phyloP scores from a whole-genome alignment of 148 eudicot genomes.

The Heliamphora exappendiculata region DNA sequence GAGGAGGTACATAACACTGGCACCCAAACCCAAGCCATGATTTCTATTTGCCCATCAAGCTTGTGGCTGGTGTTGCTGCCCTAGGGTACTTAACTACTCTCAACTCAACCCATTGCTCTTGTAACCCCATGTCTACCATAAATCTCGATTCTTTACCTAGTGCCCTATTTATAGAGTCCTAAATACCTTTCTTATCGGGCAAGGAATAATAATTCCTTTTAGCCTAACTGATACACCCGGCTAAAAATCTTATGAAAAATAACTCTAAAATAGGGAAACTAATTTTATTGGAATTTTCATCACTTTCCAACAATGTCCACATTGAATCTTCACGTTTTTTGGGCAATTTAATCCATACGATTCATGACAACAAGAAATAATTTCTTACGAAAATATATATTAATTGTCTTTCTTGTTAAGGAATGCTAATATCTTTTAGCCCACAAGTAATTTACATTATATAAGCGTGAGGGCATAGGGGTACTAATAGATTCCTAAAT shows the following conservation, averaged over 20 bases:
- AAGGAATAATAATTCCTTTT: background rate
- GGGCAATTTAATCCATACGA: too few relatives aligned
- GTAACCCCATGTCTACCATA: background rate
- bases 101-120: too few relatives aligned
- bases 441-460: too few relatives aligned
- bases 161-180: background rate
- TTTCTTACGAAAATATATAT: too few relatives aligned
- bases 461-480: too few relatives aligned
- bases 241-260: background rate
- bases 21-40: background rate
- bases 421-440: too few relatives aligned
- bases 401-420: too few relatives aligned
- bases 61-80: background rate
- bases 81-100: too few relatives aligned
- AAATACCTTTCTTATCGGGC: background rate
- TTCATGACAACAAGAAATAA: too few relatives aligned
- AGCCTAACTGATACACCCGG: background rate
- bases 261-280: background rate
- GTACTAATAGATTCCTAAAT: too few relatives aligned
- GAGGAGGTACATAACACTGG: background rate
- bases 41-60: background rate
- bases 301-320: background rate
- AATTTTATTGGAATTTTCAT: background rate
- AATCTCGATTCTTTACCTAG: background rate
- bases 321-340: too few relatives aligned